phyloP scores from a whole-genome alignment of 352 stramenopile species.

The Globisporangium cederbergense region DNA sequence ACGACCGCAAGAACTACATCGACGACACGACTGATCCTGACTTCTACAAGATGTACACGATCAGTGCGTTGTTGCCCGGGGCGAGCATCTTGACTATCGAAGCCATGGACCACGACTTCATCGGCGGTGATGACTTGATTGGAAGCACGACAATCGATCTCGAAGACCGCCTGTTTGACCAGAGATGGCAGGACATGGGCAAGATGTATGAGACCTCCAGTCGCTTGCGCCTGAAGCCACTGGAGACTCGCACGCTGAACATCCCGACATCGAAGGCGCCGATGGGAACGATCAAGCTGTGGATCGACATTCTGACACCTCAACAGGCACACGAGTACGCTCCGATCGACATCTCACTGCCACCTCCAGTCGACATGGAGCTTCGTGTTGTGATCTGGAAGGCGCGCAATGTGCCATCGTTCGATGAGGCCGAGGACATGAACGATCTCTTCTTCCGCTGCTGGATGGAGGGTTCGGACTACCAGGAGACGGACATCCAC shows the following conservation, averaged over 20 bases:
- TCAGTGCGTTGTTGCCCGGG: constrained; percentile 85
- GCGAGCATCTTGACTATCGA: constrained; percentile 85
- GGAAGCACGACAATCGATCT: constrained; percentile 91
- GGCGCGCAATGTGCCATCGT: constrained; percentile 84
- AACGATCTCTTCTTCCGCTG: constrained; percentile 91
- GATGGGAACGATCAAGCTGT: constrained; percentile 85
- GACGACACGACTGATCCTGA: constrained; percentile 84
- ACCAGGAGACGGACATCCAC: constrained; percentile 91
- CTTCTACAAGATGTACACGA: constrained; percentile 90
- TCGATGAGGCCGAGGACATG: constrained; percentile 87
- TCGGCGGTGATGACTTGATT: constrained; percentile 91
- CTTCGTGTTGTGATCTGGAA: constrained; percentile 93
- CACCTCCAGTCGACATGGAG: constrained; percentile 84
- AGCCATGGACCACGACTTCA: constrained; percentile 88
- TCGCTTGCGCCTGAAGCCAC: constrained; percentile 62
- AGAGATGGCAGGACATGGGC: constrained; percentile 83
- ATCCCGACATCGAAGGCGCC: constrained; percentile 81
- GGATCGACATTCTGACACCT: constrained; percentile 89
- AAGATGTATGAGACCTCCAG: constrained; percentile 80
- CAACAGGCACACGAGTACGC: constrained; percentile 76
- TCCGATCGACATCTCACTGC: constrained; percentile 80
- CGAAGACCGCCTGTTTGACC: constrained; percentile 91
- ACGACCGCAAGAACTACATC: constrained; percentile 90
- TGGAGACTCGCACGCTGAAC: constrained; percentile 82
- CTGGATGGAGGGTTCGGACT: constrained; percentile 83